Evolutionary conservation across 257 asterid species (phyloP).

Genomic region (Nicotiana noctiflora): DNA sequence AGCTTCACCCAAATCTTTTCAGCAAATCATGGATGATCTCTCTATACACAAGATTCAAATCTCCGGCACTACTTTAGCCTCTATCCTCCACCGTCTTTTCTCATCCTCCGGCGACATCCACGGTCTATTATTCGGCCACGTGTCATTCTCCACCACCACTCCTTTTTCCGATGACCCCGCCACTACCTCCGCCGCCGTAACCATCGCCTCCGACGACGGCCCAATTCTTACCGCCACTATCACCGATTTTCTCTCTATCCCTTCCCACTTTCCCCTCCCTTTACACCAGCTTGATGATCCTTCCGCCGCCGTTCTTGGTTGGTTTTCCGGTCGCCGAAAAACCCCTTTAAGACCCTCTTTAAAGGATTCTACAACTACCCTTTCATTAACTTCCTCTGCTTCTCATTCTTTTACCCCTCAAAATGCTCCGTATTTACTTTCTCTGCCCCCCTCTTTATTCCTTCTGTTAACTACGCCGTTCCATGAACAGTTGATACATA

Average conservation of each 20-base stretch:
- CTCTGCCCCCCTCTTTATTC: slow-evolving; percentile 61
- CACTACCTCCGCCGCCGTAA: slow-evolving; percentile 7
- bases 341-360: slow-evolving; percentile 40
- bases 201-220: slow-evolving; percentile 22
- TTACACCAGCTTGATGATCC: slow-evolving; percentile 12
- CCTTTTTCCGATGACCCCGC: slow-evolving; percentile 59
- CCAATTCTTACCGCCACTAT: slow-evolving; percentile 44
- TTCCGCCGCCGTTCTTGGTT: slow-evolving; percentile 32
- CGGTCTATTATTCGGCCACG: slow-evolving; percentile 70
- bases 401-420: slow-evolving; percentile 37
- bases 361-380: slow-evolving; percentile 37
- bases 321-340: slow-evolving; percentile 47
- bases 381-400: slow-evolving; percentile 37
- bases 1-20: neutral
- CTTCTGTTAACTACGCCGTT: slow-evolving; percentile 73
- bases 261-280: slow-evolving; percentile 58
- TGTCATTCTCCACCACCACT: slow-evolving; percentile 40
- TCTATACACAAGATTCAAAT: slow-evolving; percentile 64
- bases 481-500: slow-evolving; percentile 71
- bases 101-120: slow-evolving; percentile 58
- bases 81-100: slow-evolving; percentile 78
- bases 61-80: slow-evolving; percentile 62
- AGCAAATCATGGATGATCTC: slow-evolving; percentile 33
- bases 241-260: slow-evolving; percentile 61
- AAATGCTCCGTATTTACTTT: slow-evolving; percentile 30